Conservation (phyloP, 306 rosid genomes). For the Gynostemma pentaphyllum region DNA sequence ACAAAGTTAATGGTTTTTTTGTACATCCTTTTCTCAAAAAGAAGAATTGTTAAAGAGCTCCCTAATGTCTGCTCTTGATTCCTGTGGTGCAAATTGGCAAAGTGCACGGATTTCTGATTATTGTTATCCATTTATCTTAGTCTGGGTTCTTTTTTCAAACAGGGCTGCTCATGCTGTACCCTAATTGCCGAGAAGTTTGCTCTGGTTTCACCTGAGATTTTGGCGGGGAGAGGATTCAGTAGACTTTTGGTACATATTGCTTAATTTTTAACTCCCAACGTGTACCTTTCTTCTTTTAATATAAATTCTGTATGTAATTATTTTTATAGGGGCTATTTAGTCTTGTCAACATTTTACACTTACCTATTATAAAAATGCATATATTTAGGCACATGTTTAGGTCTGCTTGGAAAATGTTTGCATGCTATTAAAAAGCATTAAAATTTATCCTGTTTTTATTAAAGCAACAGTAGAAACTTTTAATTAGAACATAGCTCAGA, state of each 20-base stretch:
- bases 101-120: not conserved
- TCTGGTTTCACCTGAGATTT: slow-evolving; percentile 41
- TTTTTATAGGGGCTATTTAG: not conserved
- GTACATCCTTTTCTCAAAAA: not conserved
- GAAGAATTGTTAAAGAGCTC: not conserved
- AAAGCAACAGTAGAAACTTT: not conserved
- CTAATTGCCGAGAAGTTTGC: slow-evolving; percentile 59
- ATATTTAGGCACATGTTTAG: not conserved
- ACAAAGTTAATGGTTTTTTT: not conserved
- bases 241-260: slow-evolving; percentile 47
- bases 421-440: not conserved
- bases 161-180: slow-evolving; percentile 67
- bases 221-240: slow-evolving; percentile 63
- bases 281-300: not conserved
- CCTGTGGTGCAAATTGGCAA: not conserved
- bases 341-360: not conserved
- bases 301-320: not conserved
- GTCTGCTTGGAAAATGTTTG: not conserved
- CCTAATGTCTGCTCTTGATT: not conserved
- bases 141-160: slow-evolving; percentile 13
- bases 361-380: not conserved
- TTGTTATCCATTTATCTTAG: not conserved
- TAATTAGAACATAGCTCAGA: not conserved
- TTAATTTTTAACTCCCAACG: not conserved
- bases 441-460: not conserved